These are phyloP conservation scores for Rhizopogon vinicolor DNA, from an alignment of 768 basidiomycete genomes.

Conservation along the genomic window DNA sequence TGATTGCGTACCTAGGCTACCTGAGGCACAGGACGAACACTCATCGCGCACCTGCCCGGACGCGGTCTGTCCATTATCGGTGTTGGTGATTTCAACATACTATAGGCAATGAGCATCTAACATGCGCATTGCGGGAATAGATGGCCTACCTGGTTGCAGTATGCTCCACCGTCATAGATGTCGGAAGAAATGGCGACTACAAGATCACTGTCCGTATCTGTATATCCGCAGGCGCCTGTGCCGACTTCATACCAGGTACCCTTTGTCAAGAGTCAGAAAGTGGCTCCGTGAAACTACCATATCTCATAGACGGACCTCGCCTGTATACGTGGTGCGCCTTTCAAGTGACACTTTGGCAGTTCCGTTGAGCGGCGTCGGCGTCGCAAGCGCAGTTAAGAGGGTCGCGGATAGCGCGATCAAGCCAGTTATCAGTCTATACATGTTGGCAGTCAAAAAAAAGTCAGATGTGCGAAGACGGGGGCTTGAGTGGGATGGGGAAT, in stretches of 20 bases:
- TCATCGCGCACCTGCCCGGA: slow-evolving; percentile 51
- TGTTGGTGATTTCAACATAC: slow-evolving; percentile 59
- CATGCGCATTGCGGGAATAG: not conserved
- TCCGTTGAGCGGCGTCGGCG: slow-evolving; percentile 24
- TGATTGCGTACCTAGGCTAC: slow-evolving; percentile 51
- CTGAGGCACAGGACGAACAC: slow-evolving; percentile 48
- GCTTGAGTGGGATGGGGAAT: not conserved
- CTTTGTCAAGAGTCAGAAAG: slow-evolving; percentile 27
- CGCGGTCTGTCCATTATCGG: slow-evolving; percentile 44
- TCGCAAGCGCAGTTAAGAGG: slow-evolving; percentile 38
- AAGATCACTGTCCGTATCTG: slow-evolving; percentile 41
- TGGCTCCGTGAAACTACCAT: not conserved
- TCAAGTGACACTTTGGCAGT: slow-evolving; percentile 30
- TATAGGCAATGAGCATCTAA: slow-evolving; percentile 20
- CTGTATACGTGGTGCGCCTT: slow-evolving; percentile 34
- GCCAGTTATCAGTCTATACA: slow-evolving; percentile 20
- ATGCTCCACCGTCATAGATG: slow-evolving; percentile 48
- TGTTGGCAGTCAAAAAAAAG: slow-evolving; percentile 2
- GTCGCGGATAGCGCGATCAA: slow-evolving; percentile 38
- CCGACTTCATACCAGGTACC: slow-evolving; percentile 63
- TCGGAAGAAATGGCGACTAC: slow-evolving; percentile 60
- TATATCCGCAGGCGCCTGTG: slow-evolving; percentile 59
- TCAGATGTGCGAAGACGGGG: not conserved
- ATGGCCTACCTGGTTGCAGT: slow-evolving; percentile 55
- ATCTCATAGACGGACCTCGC: slow-evolving; percentile 1